These are phyloP conservation scores for Cymbopogon flexuosus DNA, from an alignment of 202 grass and related monocot species.

Conservation along the genomic window DNA sequence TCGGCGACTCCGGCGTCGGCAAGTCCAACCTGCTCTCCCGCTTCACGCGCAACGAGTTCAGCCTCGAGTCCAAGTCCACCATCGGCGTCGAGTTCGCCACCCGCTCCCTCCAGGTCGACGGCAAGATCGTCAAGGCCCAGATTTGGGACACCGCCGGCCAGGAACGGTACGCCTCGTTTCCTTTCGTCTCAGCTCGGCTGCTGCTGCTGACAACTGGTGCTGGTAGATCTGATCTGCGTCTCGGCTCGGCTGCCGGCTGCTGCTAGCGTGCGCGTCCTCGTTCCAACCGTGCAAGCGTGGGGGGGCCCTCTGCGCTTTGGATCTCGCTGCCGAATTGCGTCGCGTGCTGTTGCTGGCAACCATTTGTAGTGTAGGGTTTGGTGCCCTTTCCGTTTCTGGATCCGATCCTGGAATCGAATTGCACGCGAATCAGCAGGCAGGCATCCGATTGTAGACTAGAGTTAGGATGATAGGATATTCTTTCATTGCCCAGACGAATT, in stretches of 20 bases:
- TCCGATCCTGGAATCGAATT: not conserved
- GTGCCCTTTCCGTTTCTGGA: not conserved
- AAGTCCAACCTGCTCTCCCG: slow-evolving; percentile 94
- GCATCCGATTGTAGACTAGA: not conserved
- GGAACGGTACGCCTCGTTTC: slow-evolving; percentile 45
- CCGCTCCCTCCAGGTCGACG: slow-evolving; percentile 75
- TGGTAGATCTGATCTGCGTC: slow-evolving; percentile 19
- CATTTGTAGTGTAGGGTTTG: not conserved
- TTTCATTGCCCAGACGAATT: not conserved
- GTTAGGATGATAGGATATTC: not conserved
- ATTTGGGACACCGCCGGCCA: slow-evolving; percentile 97
- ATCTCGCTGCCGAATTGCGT: slow-evolving; percentile 41
- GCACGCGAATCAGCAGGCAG: not conserved
- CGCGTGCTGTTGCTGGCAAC: not conserved
- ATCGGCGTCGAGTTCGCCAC: slow-evolving; percentile 98
- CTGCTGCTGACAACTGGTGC: too few species aligned
- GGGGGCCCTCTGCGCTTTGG: not conserved
- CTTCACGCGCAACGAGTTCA: slow-evolving; percentile 96
- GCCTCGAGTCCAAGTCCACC: slow-evolving; percentile 97
- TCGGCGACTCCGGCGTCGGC: slow-evolving; percentile 97
- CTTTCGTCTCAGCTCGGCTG: too few species aligned
- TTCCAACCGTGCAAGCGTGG: not conserved
- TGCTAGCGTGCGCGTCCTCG: not conserved
- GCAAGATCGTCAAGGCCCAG: slow-evolving; percentile 97
- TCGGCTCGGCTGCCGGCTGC: not conserved